Evolutionary conservation across 371 early-diverging fungal species (phyloP), one percentile per base, ranked within the genome.

Genomic region (Fennellomyces sp.): DNA sequence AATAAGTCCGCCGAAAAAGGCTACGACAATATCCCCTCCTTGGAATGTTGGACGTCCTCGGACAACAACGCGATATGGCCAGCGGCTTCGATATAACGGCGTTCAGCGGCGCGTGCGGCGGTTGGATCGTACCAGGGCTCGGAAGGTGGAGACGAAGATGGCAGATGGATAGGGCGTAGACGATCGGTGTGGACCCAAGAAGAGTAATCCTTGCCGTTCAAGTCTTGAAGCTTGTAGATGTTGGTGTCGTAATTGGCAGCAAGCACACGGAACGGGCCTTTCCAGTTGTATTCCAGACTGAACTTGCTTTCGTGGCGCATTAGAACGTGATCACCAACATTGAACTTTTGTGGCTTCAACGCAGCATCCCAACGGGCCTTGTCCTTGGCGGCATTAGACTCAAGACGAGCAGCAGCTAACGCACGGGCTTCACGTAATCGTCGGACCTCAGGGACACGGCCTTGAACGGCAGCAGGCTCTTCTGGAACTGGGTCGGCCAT

Each of bases 311-410:
- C 58, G 12, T 54, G 31, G 1, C 41, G 48, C 47, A 61, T 17
- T 8, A 56, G 27, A 5, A 66, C 66, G n/a, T 55, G 30, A 30
- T 66, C 57, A 31, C 66, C 66, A 48, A 58, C 31, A 6, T 45
- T n/a, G n/a, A 65, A 65, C 2, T 17, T 19, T 49, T 49, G 49
- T 1, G 49, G 49, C n/a, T 25, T 49, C 11, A 49, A 17, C 13
- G 17, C 25, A 25, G 49, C 49, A 49, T 52, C 52, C 52, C 52
- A 52, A n/a, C 29, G 10, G n/a, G 52, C 52, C 35, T 52, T 52
- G 21, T 52, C 52, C 35, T 52, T 29, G 7, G 52, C 49, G 26
- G 49, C 26, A 7, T 29, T n/a, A 13, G 7, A 15, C 12, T 29
- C 0, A 6, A 49, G 12, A 7, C 25, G 17, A 4, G 5, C 6